These are phyloP conservation scores for Trichophyton equinum DNA, from an alignment of 2,329 filamentous ascomycete genomes.

Conservation along the genomic window DNA sequence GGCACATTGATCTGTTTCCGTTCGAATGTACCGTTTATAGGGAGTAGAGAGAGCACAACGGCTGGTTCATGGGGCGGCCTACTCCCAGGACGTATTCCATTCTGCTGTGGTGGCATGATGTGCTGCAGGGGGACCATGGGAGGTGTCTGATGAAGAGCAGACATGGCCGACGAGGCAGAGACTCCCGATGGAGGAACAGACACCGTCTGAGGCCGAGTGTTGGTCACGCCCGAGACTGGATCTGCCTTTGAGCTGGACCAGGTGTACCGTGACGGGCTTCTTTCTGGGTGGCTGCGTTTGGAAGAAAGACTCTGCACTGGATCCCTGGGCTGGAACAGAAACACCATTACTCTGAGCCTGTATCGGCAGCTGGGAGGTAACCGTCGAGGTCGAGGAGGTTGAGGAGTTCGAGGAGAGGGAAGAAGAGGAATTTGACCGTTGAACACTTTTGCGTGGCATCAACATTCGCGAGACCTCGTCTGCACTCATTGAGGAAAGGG, in stretches of 20 bases:
- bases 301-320: constrained; percentile 27
- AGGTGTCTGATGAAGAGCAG: constrained; percentile 50
- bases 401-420: constrained; percentile 58
- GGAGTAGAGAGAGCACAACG: constrained; percentile 72
- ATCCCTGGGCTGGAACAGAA: constrained; percentile 20
- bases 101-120: constrained; percentile 50
- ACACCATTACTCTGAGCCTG: constrained; percentile 24
- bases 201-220: constrained; percentile 49
- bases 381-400: constrained; percentile 29
- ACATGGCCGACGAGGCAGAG: constrained; percentile 50
- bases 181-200: constrained; percentile 46
- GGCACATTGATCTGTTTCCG: constrained; percentile 92
- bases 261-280: constrained; percentile 40
- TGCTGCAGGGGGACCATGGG: constrained; percentile 57
- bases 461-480: constrained; percentile 83
- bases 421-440: constrained; percentile 82
- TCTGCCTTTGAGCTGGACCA: constrained; percentile 57
- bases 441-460: constrained; percentile 73
- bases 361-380: constrained; percentile 13
- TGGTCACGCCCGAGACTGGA: constrained; percentile 50
- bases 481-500: constrained; percentile 58
- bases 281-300: constrained; percentile 33
- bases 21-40: constrained; percentile 93
- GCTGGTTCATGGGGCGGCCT: constrained; percentile 45
- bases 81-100: constrained; percentile 39